Base-by-base conservation (phyloP, 139 green algal genomes). In the Trebouxia sp. region DNA sequence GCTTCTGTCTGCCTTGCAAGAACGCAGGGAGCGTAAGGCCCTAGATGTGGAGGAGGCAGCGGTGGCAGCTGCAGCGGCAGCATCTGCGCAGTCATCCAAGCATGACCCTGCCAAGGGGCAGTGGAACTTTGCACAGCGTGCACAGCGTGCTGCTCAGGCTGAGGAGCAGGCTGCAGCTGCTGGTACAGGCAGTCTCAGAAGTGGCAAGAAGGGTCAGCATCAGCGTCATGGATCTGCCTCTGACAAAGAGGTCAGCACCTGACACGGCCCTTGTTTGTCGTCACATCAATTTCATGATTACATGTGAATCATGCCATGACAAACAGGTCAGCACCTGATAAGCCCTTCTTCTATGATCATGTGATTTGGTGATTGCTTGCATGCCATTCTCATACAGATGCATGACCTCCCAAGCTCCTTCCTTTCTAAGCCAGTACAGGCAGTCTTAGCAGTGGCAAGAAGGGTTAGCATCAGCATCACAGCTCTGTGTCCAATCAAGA, bases 111-210 rank as follows among this genome's bases (percentile, higher is more conserved):
- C 51, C 32, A 85, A 79, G 65, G 65, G 69, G 37, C 65, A 86
- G 43, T 88, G 80, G 28, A 77, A 89, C 8, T 90, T 91, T 83
- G 87, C 88, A 69, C 81, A 92, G 83, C 82, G 88, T 28, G 47
- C 78, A 24, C 70, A 53, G 41, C 65, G 74, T 39, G 80, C 62
- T n/a, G 69, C 45, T 24, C 70, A 51, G 5, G 50, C 45, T 32
- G 84, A 88, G 84, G 82, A 86, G 24, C 30, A n/a, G 22, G 65
- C 65, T n/a, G 78, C 78, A 30, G 37, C 32, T n/a, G 30, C 28
- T 8, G 43, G 45, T 39, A 37, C n/a, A 9, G 50, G 22, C 20
- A 41, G 41, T 48, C 24, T 38, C 10, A 41, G 41, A 12, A 77
- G 41, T 10, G 26, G 5, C 5, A 77, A 51, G n/a, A 53, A 53